Conservation (phyloP, 352 stramenopile species). For the Globisporangium nagaii region DNA sequence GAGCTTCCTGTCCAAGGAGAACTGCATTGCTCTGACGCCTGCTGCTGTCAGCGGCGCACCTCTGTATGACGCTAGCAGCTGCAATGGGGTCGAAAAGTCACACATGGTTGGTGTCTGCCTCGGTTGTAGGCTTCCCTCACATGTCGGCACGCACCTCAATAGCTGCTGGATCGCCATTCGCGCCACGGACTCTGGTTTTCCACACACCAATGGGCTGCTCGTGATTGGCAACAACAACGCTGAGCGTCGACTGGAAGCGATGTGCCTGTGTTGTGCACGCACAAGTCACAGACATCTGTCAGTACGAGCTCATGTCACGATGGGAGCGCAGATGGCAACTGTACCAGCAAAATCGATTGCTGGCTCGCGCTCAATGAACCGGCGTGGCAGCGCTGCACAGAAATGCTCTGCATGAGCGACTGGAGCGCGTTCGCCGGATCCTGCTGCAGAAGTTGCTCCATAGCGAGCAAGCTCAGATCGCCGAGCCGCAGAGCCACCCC, state of each 20-base stretch:
- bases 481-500: conserved; percentile 18
- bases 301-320: background rate
- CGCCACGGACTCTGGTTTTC: background rate
- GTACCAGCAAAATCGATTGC: conserved; percentile 18
- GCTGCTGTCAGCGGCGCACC: background rate
- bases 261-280: background rate
- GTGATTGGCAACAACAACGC: conserved; percentile 11
- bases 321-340: conserved; percentile 4
- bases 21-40: conserved; percentile 3
- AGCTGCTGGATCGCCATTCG: background rate
- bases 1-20: background rate
- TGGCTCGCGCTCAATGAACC: conserved; percentile 10
- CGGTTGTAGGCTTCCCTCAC: too few relatives aligned
- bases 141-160: conserved; percentile 3
- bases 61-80: background rate
- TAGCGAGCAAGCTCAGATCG: conserved; percentile 20
- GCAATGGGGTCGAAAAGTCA: too few relatives aligned
- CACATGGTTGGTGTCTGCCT: background rate
- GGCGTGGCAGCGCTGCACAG: conserved; percentile 11
- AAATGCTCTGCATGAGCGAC: conserved; percentile 22
- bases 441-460: conserved; percentile 20
- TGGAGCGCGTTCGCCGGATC: conserved; percentile 12
- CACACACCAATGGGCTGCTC: conserved; percentile 1
- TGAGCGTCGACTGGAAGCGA: conserved; percentile 10
- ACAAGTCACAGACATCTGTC: background rate